A percentile compares a stretch with the other conserved stretches of the same genome.
These are phyloP conservation scores for Plasmodium adleri DNA, from an alignment of 169 alveolate species.

Conservation along the genomic window DNA sequence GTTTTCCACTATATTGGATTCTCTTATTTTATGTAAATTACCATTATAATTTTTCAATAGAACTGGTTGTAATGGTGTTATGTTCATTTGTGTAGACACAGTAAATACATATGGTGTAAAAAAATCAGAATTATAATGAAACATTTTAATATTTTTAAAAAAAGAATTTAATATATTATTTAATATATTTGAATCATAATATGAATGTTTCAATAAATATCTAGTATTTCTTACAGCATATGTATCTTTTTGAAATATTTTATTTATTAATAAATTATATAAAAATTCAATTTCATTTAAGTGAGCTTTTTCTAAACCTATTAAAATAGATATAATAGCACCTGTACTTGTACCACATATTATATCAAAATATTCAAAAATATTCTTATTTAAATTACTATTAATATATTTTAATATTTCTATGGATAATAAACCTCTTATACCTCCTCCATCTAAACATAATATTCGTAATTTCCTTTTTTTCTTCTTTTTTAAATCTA, in stretches of 20 bases:
- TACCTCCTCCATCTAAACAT: slow-evolving; percentile 91
- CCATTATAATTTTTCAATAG: slow-evolving; percentile 83
- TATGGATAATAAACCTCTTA: slow-evolving; percentile 88
- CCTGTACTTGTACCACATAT: slow-evolving; percentile 92
- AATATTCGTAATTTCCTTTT: slow-evolving; percentile 85
- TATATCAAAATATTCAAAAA: slow-evolving; percentile 88
- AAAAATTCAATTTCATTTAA: slow-evolving; percentile 81
- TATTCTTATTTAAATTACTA: slow-evolving; percentile 78
- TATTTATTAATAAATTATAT: slow-evolving; percentile 84
- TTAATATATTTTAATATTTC: slow-evolving; percentile 83
- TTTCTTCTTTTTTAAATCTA: slow-evolving; percentile 58
- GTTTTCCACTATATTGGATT: not conserved
- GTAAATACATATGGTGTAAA: slow-evolving; percentile 87
- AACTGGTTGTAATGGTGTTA: slow-evolving; percentile 85
- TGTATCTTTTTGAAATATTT: slow-evolving; percentile 85
- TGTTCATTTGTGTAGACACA: slow-evolving; percentile 83
- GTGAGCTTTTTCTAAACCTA: slow-evolving; percentile 86
- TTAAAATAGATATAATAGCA: slow-evolving; percentile 85
- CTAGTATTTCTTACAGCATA: slow-evolving; percentile 84
- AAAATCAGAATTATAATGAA: slow-evolving; percentile 88
- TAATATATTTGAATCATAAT: slow-evolving; percentile 84
- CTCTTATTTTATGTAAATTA: slow-evolving; percentile 26
- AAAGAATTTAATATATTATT: slow-evolving; percentile 77
- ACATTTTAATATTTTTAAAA: slow-evolving; percentile 84
- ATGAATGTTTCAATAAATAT: slow-evolving; percentile 85